Base-by-base conservation (phyloP, 768 basidiomycete genomes). In the Tephrocybe sp. region DNA sequence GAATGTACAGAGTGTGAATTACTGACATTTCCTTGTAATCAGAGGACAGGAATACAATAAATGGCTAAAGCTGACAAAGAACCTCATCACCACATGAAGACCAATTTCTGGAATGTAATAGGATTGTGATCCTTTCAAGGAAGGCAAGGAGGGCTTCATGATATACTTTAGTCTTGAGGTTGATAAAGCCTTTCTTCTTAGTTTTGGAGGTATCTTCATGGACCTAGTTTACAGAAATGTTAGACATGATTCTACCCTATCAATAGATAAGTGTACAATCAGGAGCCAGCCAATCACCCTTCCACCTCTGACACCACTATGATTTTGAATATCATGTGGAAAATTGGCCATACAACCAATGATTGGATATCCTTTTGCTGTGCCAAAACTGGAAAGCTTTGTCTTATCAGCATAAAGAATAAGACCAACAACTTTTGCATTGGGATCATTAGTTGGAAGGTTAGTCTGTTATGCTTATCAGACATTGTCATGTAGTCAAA, bases 361-460 rank as follows among this genome's bases (percentile, higher is more conserved):
- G 2, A 74, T 68, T 0, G 69, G 73, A 45, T 75, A 70, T 1
- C 64, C 74, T 48, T 73, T 73, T 32, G 57, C 60, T 2, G 65
- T 68, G 0, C 73, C 68, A 58, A 74, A 74, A 2, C 65, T 63
- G 2, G 70, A 75, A 1, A 75, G 54, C 12, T 65, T 63, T 1
- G 68, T 65, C 44, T 75, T 75, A 56, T 77, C 73, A 5, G 73
- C 69, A 63, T 74, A 77, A 0, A 76, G 36, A 21, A 74, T 68
- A 23, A 70, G 42, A n/a, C 21, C 56, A 18, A 24, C 24, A 43
- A 53, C 10, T 17, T 33, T 26, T 36, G 21, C 34, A 73, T 67
- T 0, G 68, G 73, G 34, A 8, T 36, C 34, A n/a, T 36, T 11
- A 5, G 14, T 53, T 12, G 24, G 65, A 58, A 28, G 65, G 23